Conservation (phyloP, 2,329 filamentous ascomycete species). For the Claviceps capensis region DNA sequence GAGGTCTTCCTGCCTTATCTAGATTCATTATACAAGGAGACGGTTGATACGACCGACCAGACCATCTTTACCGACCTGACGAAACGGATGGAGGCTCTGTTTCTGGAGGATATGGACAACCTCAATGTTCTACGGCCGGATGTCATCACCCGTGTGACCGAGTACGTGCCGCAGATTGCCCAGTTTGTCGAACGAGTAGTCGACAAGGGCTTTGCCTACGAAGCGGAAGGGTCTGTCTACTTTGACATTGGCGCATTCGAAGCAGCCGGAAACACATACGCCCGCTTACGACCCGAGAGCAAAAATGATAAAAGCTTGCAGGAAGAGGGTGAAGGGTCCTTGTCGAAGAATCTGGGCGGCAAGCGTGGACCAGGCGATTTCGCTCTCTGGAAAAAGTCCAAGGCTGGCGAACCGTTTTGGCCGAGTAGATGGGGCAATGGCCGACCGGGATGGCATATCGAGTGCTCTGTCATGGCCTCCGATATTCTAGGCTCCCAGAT, state of each 20-base stretch:
- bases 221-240: slow-evolving; percentile 74
- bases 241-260: slow-evolving; percentile 87
- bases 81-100: slow-evolving; percentile 72
- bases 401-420: slow-evolving; percentile 87
- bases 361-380: slow-evolving; percentile 78
- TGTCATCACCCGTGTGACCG: slow-evolving; percentile 76
- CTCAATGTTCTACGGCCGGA: slow-evolving; percentile 78
- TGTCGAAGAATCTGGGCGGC: slow-evolving; percentile 45
- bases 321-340: slow-evolving; percentile 79
- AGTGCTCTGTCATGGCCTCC: slow-evolving; percentile 92
- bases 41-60: slow-evolving; percentile 47
- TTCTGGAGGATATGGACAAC: slow-evolving; percentile 74
- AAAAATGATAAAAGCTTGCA: slow-evolving; percentile 69
- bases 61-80: slow-evolving; percentile 79
- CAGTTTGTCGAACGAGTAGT: slow-evolving; percentile 73
- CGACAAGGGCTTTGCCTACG: slow-evolving; percentile 75
- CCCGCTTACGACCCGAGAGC: slow-evolving; percentile 73
- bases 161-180: slow-evolving; percentile 80
- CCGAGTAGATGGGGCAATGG: slow-evolving; percentile 76
- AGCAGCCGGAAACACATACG: slow-evolving; percentile 70
- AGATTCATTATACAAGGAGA: slow-evolving; percentile 53
- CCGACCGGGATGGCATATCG: slow-evolving; percentile 90
- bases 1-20: slow-evolving; percentile 71
- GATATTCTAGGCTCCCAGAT: slow-evolving; percentile 73
- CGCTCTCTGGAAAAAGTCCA: slow-evolving; percentile 85